Evolutionary conservation across 2,329 filamentous ascomycete species (phyloP), one percentile per base, ranked within the genome.

Genomic region (Leptographium lundbergii): DNA sequence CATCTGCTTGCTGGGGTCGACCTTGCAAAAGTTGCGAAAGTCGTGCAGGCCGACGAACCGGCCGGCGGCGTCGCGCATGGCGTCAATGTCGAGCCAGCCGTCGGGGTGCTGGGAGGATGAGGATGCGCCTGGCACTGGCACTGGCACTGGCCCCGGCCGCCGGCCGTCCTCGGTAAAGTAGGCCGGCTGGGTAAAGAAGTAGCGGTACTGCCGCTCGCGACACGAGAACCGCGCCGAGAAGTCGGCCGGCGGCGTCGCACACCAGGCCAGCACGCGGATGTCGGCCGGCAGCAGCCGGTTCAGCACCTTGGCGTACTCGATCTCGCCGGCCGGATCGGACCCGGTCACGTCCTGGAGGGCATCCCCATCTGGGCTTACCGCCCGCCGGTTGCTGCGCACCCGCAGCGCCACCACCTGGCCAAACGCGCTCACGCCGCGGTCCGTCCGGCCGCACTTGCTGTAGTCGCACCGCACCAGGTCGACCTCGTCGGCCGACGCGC

Each of bases 111-210:
- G 63, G 59, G 65, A 63, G 65, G 58, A 6, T 13, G 36, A 39
- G 11, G n/a, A n/a, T n/a, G n/a, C n/a, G n/a, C n/a, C n/a, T n/a
- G n/a, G n/a, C n/a, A n/a, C n/a, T n/a, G n/a, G n/a, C n/a, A n/a
- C n/a, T n/a, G n/a, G n/a, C n/a, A 9, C 4, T 39, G 36, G 14
- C 36, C 14, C 13, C 4, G 39, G 39, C 17, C 6, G 42, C 27
- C 67, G 47, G 24, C 54, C 53, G 42, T 39, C 0, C 86, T 83
- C 5, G 81, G 77, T 0, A 90, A 83, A 75, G 68, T 90, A 96
- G 1, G 88, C 89, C 0, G 94, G 94, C 69, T 96, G 90, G 0
- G 94, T 97, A 75, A 99, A 99, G 77, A 96, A 97, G 73, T 99
- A 99, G 60, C 89, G 85, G 75, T 99, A 99, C 64, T 88, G 86